Evolutionary conservation across 2,329 filamentous ascomycete species (phyloP).

Genomic region (Colletotrichum sp.): DNA sequence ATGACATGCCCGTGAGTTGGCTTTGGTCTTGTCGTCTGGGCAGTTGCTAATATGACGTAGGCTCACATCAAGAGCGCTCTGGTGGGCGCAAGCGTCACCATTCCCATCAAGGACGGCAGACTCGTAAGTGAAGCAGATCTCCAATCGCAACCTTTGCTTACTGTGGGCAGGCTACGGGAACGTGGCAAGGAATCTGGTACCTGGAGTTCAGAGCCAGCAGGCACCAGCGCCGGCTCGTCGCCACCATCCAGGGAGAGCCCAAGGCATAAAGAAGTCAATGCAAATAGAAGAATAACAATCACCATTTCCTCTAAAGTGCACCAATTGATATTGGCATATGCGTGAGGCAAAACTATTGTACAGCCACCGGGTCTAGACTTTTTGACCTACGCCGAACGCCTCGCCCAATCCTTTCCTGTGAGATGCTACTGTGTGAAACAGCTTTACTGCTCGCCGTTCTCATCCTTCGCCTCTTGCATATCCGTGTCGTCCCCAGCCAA

Average conservation of each 20-base stretch:
- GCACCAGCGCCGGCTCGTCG: slow-evolving; percentile 83
- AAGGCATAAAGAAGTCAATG: slow-evolving; percentile 43
- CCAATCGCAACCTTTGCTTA: neutral
- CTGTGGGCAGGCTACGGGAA: slow-evolving; percentile 59
- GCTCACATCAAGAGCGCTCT: slow-evolving; percentile 93
- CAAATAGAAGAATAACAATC: neutral
- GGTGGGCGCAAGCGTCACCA: slow-evolving; percentile 85
- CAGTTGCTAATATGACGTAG: slow-evolving; percentile 39
- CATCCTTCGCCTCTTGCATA: slow-evolving; percentile 56
- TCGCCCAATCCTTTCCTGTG: slow-evolving; percentile 10
- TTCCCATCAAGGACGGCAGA: slow-evolving; percentile 88
- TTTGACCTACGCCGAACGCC: slow-evolving; percentile 25
- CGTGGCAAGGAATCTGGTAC: slow-evolving; percentile 93
- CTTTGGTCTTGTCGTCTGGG: neutral
- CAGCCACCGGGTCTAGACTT: slow-evolving; percentile 10
- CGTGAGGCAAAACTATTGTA: slow-evolving; percentile 12
- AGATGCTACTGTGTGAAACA: neutral
- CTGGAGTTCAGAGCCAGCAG: slow-evolving; percentile 82
- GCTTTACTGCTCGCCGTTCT: slow-evolving; percentile 38
- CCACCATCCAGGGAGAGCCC: slow-evolving; percentile 88
- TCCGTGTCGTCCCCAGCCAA: slow-evolving; percentile 67
- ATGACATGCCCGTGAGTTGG: slow-evolving; percentile 84
- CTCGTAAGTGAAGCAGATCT: slow-evolving; percentile 54
- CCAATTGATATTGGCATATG: neutral
- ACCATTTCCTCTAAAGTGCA: neutral